Percentiles rank a stretch among this genome's conserved stretches.
These are phyloP conservation scores for Stromatinia cepivora DNA, from an alignment of 2,329 filamentous ascomycete genomes.

Conservation along the genomic window DNA sequence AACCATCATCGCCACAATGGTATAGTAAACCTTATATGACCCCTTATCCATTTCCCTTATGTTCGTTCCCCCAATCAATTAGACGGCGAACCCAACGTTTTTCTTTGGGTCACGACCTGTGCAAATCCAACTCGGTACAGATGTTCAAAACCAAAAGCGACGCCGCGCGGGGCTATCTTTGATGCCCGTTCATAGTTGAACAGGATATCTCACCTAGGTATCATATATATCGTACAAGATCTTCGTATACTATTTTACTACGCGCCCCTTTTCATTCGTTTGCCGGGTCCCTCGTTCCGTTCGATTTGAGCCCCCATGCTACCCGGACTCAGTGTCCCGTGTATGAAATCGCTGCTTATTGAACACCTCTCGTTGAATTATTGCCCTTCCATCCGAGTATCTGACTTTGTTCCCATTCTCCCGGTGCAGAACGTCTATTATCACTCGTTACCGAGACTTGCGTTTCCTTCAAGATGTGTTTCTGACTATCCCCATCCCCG, in stretches of 20 bases:
- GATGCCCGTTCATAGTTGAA: background rate
- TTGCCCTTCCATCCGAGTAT: conserved; percentile 1
- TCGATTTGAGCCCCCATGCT: background rate
- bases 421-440: conserved; percentile 24
- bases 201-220: conserved; percentile 9
- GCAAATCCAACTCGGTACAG: background rate
- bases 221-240: conserved; percentile 10
- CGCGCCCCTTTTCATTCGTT: background rate
- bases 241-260: background rate
- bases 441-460: conserved; percentile 33
- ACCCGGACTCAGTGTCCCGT: too few relatives aligned
- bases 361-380: background rate
- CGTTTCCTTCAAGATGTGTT: conserved; percentile 45
- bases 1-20: background rate
- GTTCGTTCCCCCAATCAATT: background rate
- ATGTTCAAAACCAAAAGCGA: background rate
- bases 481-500: conserved; percentile 41
- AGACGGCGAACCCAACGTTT: background rate
- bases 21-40: too few relatives aligned
- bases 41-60: background rate
- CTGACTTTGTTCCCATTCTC: conserved; percentile 32
- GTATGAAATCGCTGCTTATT: background rate
- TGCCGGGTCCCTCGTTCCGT: background rate
- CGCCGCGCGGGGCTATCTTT: background rate
- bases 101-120: background rate